Conservation (phyloP, 805 yeast species). For the Limtongia smithiae region DNA sequence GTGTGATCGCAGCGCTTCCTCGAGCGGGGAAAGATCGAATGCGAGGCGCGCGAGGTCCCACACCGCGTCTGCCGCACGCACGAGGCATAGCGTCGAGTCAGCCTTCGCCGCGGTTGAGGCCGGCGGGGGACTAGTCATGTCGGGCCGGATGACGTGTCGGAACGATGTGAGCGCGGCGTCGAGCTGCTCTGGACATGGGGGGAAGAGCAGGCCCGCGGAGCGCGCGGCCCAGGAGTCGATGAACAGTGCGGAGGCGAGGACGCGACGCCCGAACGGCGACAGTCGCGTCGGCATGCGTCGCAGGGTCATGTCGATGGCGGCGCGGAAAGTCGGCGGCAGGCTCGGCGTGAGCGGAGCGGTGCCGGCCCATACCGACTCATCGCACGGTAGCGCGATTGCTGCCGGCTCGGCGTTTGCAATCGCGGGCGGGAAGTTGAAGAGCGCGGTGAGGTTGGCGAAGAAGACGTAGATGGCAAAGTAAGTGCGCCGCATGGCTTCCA, state of each 20-base stretch:
- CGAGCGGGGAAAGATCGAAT: constrained; percentile 13
- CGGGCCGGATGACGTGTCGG: constrained; percentile 4
- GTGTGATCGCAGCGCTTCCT: constrained; percentile 19
- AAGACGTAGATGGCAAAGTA: constrained; percentile 35
- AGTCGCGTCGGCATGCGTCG: constrained; percentile 13
- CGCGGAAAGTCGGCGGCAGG: constrained; percentile 22
- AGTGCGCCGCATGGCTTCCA: constrained; percentile 35
- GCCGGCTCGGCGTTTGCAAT: constrained; percentile 26
- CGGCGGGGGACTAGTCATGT: not conserved
- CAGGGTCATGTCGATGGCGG: constrained; percentile 24
- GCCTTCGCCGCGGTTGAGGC: not conserved
- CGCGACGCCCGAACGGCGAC: constrained; percentile 29
- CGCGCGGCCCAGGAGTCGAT: constrained; percentile 27
- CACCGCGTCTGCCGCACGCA: constrained; percentile 14
- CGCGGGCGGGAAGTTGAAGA: constrained; percentile 34
- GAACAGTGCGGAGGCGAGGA: constrained; percentile 32
- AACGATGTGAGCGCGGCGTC: constrained; percentile 14
- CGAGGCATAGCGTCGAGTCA: constrained; percentile 1
- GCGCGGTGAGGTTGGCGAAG: constrained; percentile 33
- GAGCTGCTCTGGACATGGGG: constrained; percentile 15
- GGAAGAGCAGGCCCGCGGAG: constrained; percentile 8
- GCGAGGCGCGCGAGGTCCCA: constrained; percentile 21
- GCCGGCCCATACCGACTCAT: constrained; percentile 36
- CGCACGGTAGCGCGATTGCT: constrained; percentile 34
- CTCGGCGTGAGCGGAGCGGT: constrained; percentile 23